Evolutionary conservation across 495 filamentous ascomycete species (phyloP).

Genomic region (Melanomma pulvis-pyrius): DNA sequence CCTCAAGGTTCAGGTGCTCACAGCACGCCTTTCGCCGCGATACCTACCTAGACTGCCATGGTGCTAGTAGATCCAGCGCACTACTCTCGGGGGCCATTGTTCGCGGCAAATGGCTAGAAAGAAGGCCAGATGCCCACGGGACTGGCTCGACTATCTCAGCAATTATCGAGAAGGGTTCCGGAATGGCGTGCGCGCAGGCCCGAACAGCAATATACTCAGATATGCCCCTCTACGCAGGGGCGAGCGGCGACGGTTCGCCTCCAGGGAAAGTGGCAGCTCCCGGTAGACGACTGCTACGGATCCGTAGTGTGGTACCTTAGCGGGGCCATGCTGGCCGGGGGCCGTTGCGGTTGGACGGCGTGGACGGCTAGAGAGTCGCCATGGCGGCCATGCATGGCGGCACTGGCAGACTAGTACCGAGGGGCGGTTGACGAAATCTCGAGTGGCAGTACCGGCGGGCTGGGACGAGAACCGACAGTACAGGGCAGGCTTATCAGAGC

Average conservation of each 20-base stretch:
- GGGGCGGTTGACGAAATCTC: slow-evolving; percentile 28
- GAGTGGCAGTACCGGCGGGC: slow-evolving; percentile 28
- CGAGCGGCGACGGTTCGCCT: slow-evolving; percentile 25
- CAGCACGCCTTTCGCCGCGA: slow-evolving; percentile 12
- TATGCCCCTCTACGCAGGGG: slow-evolving; percentile 21
- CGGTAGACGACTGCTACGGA: slow-evolving; percentile 22
- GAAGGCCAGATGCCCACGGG: background rate
- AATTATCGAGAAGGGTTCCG: slow-evolving; percentile 25
- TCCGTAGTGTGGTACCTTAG: slow-evolving; percentile 24
- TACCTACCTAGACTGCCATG: background rate
- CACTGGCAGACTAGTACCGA: slow-evolving; percentile 35
- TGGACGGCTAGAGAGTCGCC: background rate
- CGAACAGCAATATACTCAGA: slow-evolving; percentile 14
- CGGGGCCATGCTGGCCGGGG: slow-evolving; percentile 1
- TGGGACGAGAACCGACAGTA: slow-evolving; percentile 23
- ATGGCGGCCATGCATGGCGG: slow-evolving; percentile 26
- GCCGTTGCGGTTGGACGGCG: slow-evolving; percentile 14
- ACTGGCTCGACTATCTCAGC: slow-evolving; percentile 10
- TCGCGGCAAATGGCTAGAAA: background rate
- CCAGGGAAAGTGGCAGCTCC: slow-evolving; percentile 10
- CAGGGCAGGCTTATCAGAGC: slow-evolving; percentile 37
- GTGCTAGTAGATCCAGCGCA: slow-evolving; percentile 6
- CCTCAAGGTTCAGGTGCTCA: slow-evolving; percentile 1
- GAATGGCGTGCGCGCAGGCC: slow-evolving; percentile 16
- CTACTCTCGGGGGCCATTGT: background rate